Conservation (phyloP, 495 filamentous ascomycete species). For the Penicillium maclennaniae region DNA sequence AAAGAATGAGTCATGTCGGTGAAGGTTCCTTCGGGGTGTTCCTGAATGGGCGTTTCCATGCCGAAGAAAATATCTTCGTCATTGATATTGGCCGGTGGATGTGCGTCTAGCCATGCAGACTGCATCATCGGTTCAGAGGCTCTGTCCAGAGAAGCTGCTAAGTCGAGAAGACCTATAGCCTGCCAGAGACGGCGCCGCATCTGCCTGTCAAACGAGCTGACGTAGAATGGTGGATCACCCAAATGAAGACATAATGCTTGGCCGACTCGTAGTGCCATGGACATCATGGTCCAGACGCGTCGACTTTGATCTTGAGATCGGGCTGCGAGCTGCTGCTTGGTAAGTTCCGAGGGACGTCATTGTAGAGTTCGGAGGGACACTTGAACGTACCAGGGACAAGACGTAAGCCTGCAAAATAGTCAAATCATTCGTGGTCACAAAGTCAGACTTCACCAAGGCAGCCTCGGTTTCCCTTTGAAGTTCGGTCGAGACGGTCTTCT, state of each 20-base stretch:
- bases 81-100: slow-evolving; percentile 31
- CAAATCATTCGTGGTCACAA: slow-evolving; percentile 51
- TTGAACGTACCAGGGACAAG: slow-evolving; percentile 43
- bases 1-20: slow-evolving; percentile 34
- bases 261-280: slow-evolving; percentile 63
- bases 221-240: slow-evolving; percentile 28
- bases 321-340: slow-evolving; percentile 38
- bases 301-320: slow-evolving; percentile 37
- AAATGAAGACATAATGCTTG: slow-evolving; percentile 64
- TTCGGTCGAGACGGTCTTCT: slow-evolving; percentile 31
- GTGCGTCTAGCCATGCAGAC: slow-evolving; percentile 24
- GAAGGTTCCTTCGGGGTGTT: slow-evolving; percentile 21
- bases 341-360: slow-evolving; percentile 12
- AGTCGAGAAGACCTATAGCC: slow-evolving; percentile 34
- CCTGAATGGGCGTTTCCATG: slow-evolving; percentile 20
- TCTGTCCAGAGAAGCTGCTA: slow-evolving; percentile 31
- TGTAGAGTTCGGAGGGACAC: too few relatives aligned
- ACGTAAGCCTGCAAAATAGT: slow-evolving; percentile 56
- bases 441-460: slow-evolving; percentile 47
- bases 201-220: slow-evolving; percentile 32
- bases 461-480: slow-evolving; percentile 49
- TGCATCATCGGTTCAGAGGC: slow-evolving; percentile 42
- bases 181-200: slow-evolving; percentile 37
- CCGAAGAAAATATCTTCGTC: slow-evolving; percentile 29
- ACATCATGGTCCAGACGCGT: slow-evolving; percentile 56